Evolutionary conservation across 306 rosid genomes (phyloP).

Genomic region (Citrullus colocynthis): DNA sequence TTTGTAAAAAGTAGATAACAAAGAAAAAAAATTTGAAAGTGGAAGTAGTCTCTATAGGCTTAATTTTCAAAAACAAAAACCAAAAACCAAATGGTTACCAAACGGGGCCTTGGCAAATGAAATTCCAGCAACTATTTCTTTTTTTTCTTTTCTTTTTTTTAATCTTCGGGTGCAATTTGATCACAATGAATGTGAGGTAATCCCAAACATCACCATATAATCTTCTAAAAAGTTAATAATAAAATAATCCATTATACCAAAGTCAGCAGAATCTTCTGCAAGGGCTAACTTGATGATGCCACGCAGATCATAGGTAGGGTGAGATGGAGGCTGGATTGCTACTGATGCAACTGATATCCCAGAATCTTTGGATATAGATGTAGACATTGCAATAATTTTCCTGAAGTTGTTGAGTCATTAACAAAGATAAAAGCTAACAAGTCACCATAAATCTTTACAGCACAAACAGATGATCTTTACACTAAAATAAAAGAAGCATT

Average conservation of each 20-base stretch:
- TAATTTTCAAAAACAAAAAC: too few species aligned
- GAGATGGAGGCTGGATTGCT: slow-evolving; percentile 60
- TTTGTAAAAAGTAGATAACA: too few species aligned
- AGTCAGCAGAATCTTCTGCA: slow-evolving; percentile 74
- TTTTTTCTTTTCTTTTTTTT: neutral
- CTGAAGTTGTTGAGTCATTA: neutral
- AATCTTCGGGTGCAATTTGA: neutral
- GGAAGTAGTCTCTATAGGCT: too few species aligned
- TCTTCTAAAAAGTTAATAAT: neutral
- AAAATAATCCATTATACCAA: slow-evolving; percentile 28
- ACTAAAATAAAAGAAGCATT: neutral
- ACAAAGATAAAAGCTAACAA: neutral
- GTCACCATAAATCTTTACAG: neutral
- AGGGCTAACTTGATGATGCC: slow-evolving; percentile 65
- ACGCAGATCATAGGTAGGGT: slow-evolving; percentile 80
- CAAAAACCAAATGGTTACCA: too few species aligned
- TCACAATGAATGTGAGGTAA: neutral
- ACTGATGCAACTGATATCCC: slow-evolving; percentile 27
- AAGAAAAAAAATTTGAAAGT: too few species aligned
- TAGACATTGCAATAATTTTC: neutral
- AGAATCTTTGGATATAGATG: neutral
- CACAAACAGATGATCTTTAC: neutral
- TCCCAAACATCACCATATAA: neutral
- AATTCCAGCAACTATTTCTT: neutral
- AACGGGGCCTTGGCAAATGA: neutral